Evolutionary conservation across 768 basidiomycete genomes (phyloP), one percentile per base, ranked within the genome.

Genomic region (Collybia nuda): DNA sequence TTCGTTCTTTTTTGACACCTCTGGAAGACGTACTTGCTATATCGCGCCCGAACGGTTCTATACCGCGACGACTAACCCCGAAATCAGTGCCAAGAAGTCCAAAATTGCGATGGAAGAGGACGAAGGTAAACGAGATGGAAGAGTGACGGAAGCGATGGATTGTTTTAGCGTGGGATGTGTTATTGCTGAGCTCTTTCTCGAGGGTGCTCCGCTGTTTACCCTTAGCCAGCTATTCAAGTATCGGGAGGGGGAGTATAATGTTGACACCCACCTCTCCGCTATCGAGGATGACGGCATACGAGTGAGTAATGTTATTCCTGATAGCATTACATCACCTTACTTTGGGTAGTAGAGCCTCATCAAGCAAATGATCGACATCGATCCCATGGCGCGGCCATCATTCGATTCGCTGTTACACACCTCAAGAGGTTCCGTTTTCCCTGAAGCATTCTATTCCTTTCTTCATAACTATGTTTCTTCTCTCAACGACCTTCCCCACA

Each of bases 1-100:
- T 67, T 95, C 94, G 3, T 97, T 94, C 75, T 99, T 86, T 77
- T 98, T 95, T 67, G 97, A 99, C 68, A 93, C 93, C 3, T 93
- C 92, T 11, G 92, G 93, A 1, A 78, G 93, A 6, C 80, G 96
- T 9, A 95, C 92, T 1, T 99, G 97, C 66, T 98, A 98, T 62
- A 75, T 99, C 51, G 97, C 97, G 0, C 97, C 97, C 0, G 97
- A 99, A 60, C 77, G 97, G 8, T 99, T 98, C 72, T 98, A 89
- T 67, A 84, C 88, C 2, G 81, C 88, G 1, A 77, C 74, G 5
- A 76, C 71, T 44, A 86, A 84, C 47, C 84, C 84, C 0, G 85
- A 85, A 36, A 84, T 87, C 47, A 86, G 82, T 45, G 81, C 80
- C 22, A 84, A 81, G 68, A 90, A 90, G 60, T 73, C 75, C 11